Percentiles rank a stretch among this genome's conserved stretches.
Conservation (phyloP, 2,329 filamentous ascomycete genomes). For the Helotiales sp. region DNA sequence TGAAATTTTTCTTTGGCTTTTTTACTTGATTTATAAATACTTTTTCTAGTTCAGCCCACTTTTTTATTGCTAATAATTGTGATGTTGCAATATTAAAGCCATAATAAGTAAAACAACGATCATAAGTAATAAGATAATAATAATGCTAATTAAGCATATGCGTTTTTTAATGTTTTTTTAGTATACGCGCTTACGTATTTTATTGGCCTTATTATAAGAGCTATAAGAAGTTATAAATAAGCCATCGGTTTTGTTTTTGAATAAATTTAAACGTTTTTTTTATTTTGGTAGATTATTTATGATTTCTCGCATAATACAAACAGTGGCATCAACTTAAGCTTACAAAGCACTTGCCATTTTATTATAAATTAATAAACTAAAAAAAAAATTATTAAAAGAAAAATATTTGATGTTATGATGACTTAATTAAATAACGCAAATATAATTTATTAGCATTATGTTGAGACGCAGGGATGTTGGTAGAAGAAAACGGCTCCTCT, state of each 20-base stretch:
- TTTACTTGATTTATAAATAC: no score
- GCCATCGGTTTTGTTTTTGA: neutral
- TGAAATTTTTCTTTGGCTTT: no score
- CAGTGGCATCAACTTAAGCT: neutral
- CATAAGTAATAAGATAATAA: neutral
- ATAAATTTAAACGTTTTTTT: constrained; percentile 1
- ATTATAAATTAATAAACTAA: neutral
- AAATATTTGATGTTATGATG: neutral
- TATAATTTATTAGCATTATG: neutral
- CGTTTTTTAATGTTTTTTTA: neutral
- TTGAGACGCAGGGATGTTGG: neutral
- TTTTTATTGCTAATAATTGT: no score
- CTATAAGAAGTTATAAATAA: neutral
- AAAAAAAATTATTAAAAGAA: neutral
- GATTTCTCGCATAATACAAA: neutral
- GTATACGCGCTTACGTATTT: neutral
- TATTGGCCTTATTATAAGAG: neutral
- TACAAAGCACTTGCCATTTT: neutral
- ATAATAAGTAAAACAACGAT: neutral
- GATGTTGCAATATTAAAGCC: no score
- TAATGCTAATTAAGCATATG: neutral
- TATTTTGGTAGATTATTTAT: neutral
- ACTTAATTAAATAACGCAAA: constrained; percentile 2
- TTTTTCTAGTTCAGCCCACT: no score
- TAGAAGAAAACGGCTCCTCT: neutral